Evolutionary conservation across 148 eudicot genomes (phyloP), one percentile per base, ranked within the genome.

Genomic region (Camellia granthamiana): DNA sequence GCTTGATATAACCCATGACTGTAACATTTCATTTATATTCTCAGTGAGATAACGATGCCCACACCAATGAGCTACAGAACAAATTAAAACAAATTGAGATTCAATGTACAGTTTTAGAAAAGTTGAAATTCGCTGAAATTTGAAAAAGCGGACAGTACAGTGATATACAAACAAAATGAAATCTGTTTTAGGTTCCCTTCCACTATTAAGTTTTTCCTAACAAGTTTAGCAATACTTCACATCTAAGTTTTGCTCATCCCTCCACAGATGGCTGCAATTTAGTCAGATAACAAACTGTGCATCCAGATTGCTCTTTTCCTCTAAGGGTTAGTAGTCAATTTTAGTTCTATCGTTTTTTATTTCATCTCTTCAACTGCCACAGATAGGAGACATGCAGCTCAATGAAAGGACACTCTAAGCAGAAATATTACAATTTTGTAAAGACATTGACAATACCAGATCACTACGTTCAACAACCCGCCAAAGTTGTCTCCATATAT

Each of bases 401-500:
- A 54, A 78, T 21, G 43, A 65, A 23, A 65, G 67, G 30, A 72
- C 14, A 21, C 15, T 6, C 3, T 12, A 15, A 58, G 43, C 21
- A 62, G 15, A 72, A 21, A 52, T 42, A 62, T 12, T 38, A 44
- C 47, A 77, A 11, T 72, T 83, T 41, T 38, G 74, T 5, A 62
- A 49, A 14, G 74, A 30, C 38, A 30, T 30, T 15, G 46, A 67
- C 44, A 87, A 85, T 83, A 96, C 99, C 91, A 96, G 91, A 89
- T 93, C 99, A 87, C 98, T 96, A 42, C 99, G 98, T 82, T 93
- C 99, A 85, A 96, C 90, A 68, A 96, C 99, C 78, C 98, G 95
- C 99, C 99, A 96, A 83, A 96, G 99, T 82, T 96, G 99, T 87
- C 99, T 88, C 99, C 99, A 96, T 19, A 96, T 96, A 85, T 96